Base-by-base conservation (phyloP, 176 grass and related monocot genomes). In the Pharus latifolius region DNA sequence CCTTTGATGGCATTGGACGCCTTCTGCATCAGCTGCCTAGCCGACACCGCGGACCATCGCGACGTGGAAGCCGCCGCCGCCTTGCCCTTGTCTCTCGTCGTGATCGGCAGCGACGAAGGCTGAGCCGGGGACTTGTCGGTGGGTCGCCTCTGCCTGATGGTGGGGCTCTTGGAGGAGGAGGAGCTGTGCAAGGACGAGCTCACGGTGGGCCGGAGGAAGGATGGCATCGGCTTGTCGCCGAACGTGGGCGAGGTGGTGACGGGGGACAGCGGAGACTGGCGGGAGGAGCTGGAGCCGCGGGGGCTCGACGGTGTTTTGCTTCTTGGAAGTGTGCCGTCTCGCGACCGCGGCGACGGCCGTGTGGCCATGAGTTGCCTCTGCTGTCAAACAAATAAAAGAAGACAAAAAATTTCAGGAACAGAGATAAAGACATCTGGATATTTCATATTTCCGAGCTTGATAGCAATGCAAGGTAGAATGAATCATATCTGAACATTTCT, bases 141-240 rank as follows among this genome's bases (percentile, higher is more conserved):
- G n/a, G 69, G 67, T 22, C 63, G 56, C 63, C 12, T 80, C 6
- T 20, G 29, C 14, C 34, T 38, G 68, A 12, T 15, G 14, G 45
- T 26, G 2, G 24, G 1, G 10, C 13, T 22, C 45, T 54, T 79
- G 62, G 68, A 84, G 20, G 75, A 74, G 6, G 63, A 63, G 47
- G 77, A 75, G 83, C 70, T 76, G 77, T 74, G 83, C 63, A 80
- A 38, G n/a, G 76, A 41, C 55, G 83, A 85, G 64, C 83, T 85
- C 30, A 85, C 83, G 70, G 83, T 80, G 48, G 77, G 70, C 30
- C 76, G 83, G 70, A 85, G 71, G 77, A 85, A 85, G 10, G 83
- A 85, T 15, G 83, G 83, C 48, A 70, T 0, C 70, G 70, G 70
- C 64, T 85, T 80, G 56, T 87, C 84, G 17, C 50, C 2, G 13